Percentiles rank a stretch among this genome's conserved stretches.
These are phyloP conservation scores for Tolypocladium ovalisporum DNA, from an alignment of 2,329 filamentous ascomycete genomes.

Conservation along the genomic window DNA sequence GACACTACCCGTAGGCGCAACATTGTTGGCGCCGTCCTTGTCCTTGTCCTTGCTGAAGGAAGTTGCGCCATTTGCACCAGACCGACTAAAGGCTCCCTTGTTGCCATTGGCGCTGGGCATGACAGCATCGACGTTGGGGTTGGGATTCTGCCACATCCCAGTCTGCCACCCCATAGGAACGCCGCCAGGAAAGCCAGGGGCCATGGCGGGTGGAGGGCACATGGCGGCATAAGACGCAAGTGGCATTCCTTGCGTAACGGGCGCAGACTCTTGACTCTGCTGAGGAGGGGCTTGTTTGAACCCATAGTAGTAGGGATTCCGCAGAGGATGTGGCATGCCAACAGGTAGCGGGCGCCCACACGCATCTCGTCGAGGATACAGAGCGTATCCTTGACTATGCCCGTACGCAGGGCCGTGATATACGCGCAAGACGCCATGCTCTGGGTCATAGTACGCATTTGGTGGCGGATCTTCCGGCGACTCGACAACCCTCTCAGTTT, in stretches of 20 bases:
- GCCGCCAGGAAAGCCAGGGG: slow-evolving; percentile 5
- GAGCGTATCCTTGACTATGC: slow-evolving; percentile 29
- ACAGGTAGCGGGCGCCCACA: slow-evolving; percentile 22
- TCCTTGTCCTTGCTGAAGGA: slow-evolving; percentile 11
- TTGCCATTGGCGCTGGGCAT: neutral
- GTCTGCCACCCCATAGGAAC: neutral
- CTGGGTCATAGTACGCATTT: slow-evolving; percentile 48
- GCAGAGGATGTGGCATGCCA: slow-evolving; percentile 30
- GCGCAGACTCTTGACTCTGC: slow-evolving; percentile 13
- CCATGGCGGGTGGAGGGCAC: slow-evolving; percentile 10
- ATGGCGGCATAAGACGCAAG: slow-evolving; percentile 10
- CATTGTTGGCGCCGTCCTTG: slow-evolving; percentile 16
- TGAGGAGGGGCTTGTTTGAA: slow-evolving; percentile 13
- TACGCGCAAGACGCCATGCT: slow-evolving; percentile 40
- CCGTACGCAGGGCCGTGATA: slow-evolving; percentile 48
- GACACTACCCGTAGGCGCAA: slow-evolving; percentile 12
- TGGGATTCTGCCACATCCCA: neutral
- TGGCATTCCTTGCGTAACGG: slow-evolving; percentile 19
- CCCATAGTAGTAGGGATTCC: slow-evolving; percentile 32
- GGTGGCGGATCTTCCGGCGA: slow-evolving; percentile 40
- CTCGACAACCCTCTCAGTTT: slow-evolving; percentile 46
- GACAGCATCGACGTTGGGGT: neutral
- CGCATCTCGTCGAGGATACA: slow-evolving; percentile 32
- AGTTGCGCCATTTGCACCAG: slow-evolving; percentile 4
- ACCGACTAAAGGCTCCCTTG: slow-evolving; percentile 7